Conservation (phyloP, 371 early-diverging fungal genomes). For the Furculomyces boomerangus region DNA sequence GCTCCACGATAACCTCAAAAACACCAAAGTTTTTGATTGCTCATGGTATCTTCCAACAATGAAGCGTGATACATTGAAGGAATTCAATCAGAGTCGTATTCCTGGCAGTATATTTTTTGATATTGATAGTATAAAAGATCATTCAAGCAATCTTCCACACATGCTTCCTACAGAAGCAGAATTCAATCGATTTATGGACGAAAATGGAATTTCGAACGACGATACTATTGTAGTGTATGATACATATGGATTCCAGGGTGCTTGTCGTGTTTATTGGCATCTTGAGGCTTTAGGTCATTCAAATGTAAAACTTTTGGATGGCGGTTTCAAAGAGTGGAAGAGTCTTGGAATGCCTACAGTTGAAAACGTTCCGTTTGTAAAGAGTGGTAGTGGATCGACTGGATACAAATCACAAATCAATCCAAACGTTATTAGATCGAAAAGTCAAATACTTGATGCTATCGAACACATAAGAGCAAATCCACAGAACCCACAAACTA, state of each 20-base stretch:
- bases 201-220: conserved; percentile 42
- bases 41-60: conserved; percentile 77
- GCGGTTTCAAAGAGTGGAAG: conserved; percentile 70
- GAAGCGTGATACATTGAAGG: conserved; percentile 41
- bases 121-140: conserved; percentile 55
- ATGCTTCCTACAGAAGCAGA: conserved; percentile 49
- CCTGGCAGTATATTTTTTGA: conserved; percentile 37
- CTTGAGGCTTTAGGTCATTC: conserved; percentile 75
- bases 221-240: conserved; percentile 69
- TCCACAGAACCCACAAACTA: conserved; percentile 12
- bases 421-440: neutral
- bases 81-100: conserved; percentile 39
- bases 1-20: conserved; percentile 29
- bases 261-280: conserved; percentile 66
- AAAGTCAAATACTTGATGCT: neutral
- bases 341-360: conserved; percentile 30
- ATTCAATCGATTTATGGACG: conserved; percentile 40
- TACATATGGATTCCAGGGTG: conserved; percentile 41
- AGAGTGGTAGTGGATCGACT: too few relatives aligned
- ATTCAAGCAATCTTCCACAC: conserved; percentile 43
- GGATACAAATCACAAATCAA: neutral
- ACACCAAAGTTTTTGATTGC: conserved; percentile 61
- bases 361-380: conserved; percentile 10
- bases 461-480: conserved; percentile 14
- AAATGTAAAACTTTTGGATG: conserved; percentile 67